Base-by-base conservation (phyloP, 2,329 filamentous ascomycete genomes). In the Rhynchosporium graminicola region DNA sequence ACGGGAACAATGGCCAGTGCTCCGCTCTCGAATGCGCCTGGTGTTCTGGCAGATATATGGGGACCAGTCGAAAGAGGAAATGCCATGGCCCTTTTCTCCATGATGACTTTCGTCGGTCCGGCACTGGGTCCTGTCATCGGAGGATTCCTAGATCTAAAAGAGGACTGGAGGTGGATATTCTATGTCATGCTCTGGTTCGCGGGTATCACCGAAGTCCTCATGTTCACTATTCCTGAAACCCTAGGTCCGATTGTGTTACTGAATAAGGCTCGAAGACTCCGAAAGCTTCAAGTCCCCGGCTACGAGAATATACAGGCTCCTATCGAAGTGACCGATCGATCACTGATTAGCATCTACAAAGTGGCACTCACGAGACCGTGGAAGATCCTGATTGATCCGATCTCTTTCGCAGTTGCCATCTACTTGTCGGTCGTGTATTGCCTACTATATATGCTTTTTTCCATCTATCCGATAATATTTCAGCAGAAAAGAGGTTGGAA, bases 371-470 rank as follows among this genome's bases (percentile, higher is more conserved):
- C 90, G 0, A 96, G 97, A 74, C 88, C 88, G n/a, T 97, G 93
- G 93, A 90, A 87, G 0, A 83, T 96, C 0, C 82, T 97, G 0
- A 95, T 96, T 73, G 92, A 96, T 75, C 86, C 90, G 36, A 96
- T 97, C 70, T 90, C 95, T 48, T 84, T 96, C 67, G 84, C 94
- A 71, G 88, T 96, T 71, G 86, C 88, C 0, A 69, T 96, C 3
- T 96, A 96, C 80, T 92, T 95, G 88, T 88, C 86, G 0, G 60
- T 72, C 4, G 70, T 72, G 1, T 73, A 73, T 51, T 63, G 61
- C 2, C 50, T 73, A 6, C 59, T 73, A 1, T 73, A 73, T 38
- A 71, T 73, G 68, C 59, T 73, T 0, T 73, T 73, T 58, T 70
- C 70, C 15, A 72, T 72, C 36, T 72, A 72, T 38, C 67, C 71